A percentile compares a stretch with the other conserved stretches of the same genome.
phyloP scores from a whole-genome alignment of 192 early-diverging fungal species.

The Rhizophagus clarus region DNA sequence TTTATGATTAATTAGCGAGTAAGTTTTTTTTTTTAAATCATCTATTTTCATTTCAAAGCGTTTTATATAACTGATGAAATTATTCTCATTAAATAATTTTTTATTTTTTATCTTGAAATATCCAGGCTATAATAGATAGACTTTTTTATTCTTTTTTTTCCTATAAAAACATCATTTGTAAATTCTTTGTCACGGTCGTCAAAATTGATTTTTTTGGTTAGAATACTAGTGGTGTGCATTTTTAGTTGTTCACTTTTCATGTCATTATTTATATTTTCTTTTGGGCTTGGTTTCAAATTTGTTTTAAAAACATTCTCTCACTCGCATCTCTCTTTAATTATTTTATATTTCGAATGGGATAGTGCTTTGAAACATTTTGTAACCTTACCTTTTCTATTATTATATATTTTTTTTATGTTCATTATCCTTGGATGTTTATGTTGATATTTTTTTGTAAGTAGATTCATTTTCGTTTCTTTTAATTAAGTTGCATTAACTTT shows the following conservation, averaged over 20 bases:
- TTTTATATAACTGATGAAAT: background rate
- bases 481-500: background rate
- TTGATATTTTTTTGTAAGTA: slow-evolving; percentile 25
- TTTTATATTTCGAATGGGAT: background rate
- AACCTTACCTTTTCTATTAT: background rate
- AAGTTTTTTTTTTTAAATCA: background rate
- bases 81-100: background rate
- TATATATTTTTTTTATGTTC: background rate
- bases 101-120: background rate
- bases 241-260: slow-evolving; percentile 1
- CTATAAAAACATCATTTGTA: slow-evolving; percentile 17
- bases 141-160: background rate
- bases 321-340: background rate
- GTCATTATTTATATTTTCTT: background rate
- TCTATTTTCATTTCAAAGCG: background rate
- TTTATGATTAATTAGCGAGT: slow-evolving; percentile 24
- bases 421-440: background rate
- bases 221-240: background rate
- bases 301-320: background rate
- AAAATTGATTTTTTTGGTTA: slow-evolving; percentile 1
- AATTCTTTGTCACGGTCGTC: slow-evolving; percentile 16
- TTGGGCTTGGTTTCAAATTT: background rate
- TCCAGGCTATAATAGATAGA: slow-evolving; percentile 25
- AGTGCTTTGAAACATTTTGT: background rate
- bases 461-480: background rate